Evolutionary conservation across 805 yeast genomes (phyloP).

Genomic region (Teunomyces lycoperdinae): DNA sequence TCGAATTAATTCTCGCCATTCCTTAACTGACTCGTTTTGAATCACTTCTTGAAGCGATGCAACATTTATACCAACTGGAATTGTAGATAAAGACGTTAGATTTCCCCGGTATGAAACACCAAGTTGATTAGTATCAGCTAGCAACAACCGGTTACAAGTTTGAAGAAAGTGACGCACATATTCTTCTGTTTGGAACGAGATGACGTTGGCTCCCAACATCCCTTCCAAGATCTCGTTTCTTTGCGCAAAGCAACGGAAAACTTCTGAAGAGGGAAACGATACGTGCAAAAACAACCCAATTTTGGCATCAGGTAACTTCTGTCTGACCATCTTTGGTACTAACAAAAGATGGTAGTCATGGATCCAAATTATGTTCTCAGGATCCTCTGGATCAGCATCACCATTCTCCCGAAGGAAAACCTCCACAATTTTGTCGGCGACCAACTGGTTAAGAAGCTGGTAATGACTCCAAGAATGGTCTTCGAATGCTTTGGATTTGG

Average conservation of each 20-base stretch:
- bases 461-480: constrained; percentile 93
- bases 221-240: constrained; percentile 76
- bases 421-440: constrained; percentile 73
- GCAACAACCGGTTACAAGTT: constrained; percentile 77
- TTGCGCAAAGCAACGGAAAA: constrained; percentile 90
- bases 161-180: constrained; percentile 92
- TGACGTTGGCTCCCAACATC: constrained; percentile 81
- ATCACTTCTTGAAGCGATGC: constrained; percentile 48
- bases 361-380: constrained; percentile 77
- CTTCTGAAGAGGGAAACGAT: constrained; percentile 94
- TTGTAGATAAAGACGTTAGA: constrained; percentile 52
- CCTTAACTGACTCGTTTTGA: constrained; percentile 47
- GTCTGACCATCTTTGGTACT: constrained; percentile 81
- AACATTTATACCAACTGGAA: constrained; percentile 81
- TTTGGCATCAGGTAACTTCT: constrained; percentile 72
- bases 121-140: constrained; percentile 72
- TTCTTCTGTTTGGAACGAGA: constrained; percentile 89
- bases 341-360: constrained; percentile 91
- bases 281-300: constrained; percentile 92
- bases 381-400: constrained; percentile 31
- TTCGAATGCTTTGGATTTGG: constrained; percentile 90
- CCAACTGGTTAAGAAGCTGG: constrained; percentile 64
- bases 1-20: constrained; percentile 69
- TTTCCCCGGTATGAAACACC: constrained; percentile 62
- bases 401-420: constrained; percentile 50